Percentiles rank a stretch among this genome's conserved stretches.
phyloP scores from a whole-genome alignment of 2,329 filamentous ascomycete species.

The Zymoseptoria pseudotritici region DNA sequence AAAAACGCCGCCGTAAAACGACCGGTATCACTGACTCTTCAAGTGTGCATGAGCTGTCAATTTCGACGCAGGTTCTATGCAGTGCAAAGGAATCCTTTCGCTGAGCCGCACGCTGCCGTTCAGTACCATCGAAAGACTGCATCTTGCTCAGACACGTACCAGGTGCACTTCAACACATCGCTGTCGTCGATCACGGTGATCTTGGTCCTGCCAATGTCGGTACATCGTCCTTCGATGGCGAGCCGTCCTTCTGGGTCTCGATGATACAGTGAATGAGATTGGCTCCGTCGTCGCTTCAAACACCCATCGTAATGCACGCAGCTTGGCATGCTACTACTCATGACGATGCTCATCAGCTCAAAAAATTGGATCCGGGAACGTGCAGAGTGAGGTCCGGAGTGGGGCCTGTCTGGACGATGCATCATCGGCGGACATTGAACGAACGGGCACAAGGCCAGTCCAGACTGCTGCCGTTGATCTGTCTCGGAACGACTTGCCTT shows the following conservation, averaged over 20 bases:
- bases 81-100: constrained; percentile 6
- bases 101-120: constrained; percentile 17
- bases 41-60: constrained; percentile 12
- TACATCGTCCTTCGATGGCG: background rate
- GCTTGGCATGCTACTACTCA: background rate
- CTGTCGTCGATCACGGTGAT: background rate
- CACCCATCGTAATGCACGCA: background rate
- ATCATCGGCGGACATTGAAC: constrained; percentile 7
- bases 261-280: background rate
- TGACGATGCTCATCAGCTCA: background rate
- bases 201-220: background rate
- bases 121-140: constrained; percentile 13
- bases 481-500: constrained; percentile 9
- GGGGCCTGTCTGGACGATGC: background rate
- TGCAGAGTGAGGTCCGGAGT: background rate
- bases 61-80: constrained; percentile 1
- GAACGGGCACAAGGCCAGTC: constrained; percentile 10
- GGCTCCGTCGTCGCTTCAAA: background rate
- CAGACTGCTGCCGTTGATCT: constrained; percentile 7
- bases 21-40: background rate
- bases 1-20: background rate
- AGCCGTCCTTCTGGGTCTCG: background rate
- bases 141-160: constrained; percentile 8
- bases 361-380: background rate
- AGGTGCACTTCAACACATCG: constrained; percentile 7